These are phyloP conservation scores for Friedmanniomyces endolithicus DNA, from an alignment of 495 filamentous ascomycete genomes.

Conservation along the genomic window DNA sequence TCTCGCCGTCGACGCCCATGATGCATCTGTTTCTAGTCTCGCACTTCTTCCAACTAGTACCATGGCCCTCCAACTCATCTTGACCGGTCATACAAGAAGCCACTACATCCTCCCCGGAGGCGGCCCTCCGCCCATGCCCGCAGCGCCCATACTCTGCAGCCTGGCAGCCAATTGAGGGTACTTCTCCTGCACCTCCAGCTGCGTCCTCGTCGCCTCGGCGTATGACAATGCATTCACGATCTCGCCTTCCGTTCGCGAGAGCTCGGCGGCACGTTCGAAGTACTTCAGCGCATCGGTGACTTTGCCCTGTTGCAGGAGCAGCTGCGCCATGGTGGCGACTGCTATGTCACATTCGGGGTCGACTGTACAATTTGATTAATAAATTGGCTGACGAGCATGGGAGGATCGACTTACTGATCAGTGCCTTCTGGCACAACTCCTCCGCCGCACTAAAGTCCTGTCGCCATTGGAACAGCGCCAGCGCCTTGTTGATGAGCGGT, in stretches of 20 bases:
- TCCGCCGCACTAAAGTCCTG: slow-evolving; percentile 90
- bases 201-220: slow-evolving; percentile 91
- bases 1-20: too few species aligned
- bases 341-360: slow-evolving; percentile 98
- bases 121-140: slow-evolving; percentile 20
- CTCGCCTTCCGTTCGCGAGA: slow-evolving; percentile 91
- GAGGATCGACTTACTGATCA: slow-evolving; percentile 66
- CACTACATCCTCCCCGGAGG: slow-evolving; percentile 24
- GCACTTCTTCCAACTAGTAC: background rate
- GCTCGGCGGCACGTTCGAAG: slow-evolving; percentile 90
- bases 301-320: slow-evolving; percentile 96
- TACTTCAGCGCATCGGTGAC: slow-evolving; percentile 91
- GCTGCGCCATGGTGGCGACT: slow-evolving; percentile 96
- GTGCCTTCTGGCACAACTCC: slow-evolving; percentile 88
- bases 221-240: slow-evolving; percentile 90
- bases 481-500: slow-evolving; percentile 94
- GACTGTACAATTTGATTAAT: slow-evolving; percentile 40
- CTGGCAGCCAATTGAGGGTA: slow-evolving; percentile 86
- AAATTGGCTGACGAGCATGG: background rate
- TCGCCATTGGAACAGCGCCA: slow-evolving; percentile 96
- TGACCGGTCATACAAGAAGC: background rate
- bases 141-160: slow-evolving; percentile 60
- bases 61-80: background rate
- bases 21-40: background rate
- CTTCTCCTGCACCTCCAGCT: slow-evolving; percentile 94